Base-by-base conservation (phyloP, 257 asterid species). In the Cordia subcordata region DNA sequence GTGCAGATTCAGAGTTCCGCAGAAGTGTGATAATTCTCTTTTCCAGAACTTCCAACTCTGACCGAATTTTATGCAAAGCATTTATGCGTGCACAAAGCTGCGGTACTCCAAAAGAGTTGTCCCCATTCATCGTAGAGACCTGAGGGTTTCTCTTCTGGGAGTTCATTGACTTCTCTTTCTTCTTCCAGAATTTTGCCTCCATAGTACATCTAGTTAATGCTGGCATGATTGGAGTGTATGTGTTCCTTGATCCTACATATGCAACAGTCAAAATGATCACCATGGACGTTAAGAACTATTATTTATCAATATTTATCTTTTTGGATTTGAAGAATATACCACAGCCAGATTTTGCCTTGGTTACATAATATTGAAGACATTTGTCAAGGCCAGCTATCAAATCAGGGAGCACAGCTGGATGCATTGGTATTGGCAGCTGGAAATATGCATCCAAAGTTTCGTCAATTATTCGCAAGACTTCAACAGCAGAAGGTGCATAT, bases 401-500 rank as follows among this genome's bases (percentile, higher is more conserved):
- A 69, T 89, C 96, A 0, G 97, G 99, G 49, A 93, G 96, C 57
- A 86, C 72, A 55, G 92, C 94, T 15, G 96, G 96, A 75, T 93
- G 99, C 86, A 83, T 87, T 44, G 94, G 96, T 80, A 93, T 93
- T 61, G 99, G 99, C 72, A 93, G 82, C 76, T 65, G 82, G 71
- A 93, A 93, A 72, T 76, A 93, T 55, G 97, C 96, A 44, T 89
- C 99, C 71, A 93, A 64, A 3, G 95, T 93, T 75, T 93, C 99
- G 32, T 86, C 96, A 49, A 86, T 80, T 60, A 80, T 69, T 55
- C 99, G 83, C 62, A 93, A 80, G 71, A 87, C 88, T 75, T 93
- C 99, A 19, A 86, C 79, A 66, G 84, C 94, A 33, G 99, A 93
- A 67, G 96, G 83, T 61, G 95, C 96, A 72, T 76, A 86, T 49